Base-by-base conservation (phyloP, 495 filamentous ascomycete species). In the Bryoglossum gracile region DNA sequence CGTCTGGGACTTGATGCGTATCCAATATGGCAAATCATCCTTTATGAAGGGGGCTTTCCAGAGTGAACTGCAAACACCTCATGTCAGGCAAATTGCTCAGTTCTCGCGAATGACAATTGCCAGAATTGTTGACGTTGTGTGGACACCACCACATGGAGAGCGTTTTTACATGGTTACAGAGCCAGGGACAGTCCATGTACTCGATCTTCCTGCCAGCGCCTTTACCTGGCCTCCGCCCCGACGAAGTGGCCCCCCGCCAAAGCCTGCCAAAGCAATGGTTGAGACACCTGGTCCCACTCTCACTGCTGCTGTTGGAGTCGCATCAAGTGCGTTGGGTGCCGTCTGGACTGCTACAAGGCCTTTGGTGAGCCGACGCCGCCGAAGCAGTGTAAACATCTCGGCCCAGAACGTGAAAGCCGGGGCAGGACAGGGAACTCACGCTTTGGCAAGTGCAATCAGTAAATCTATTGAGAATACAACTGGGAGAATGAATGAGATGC, bases 41-140 rank as follows among this genome's bases (percentile, higher is more conserved):
- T 60, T 72, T 52, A 54, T 80, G 45, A 71, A 76, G 62, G 60
- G 62, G 25, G 62, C 68, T 30, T 62, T 70, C 3, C 62, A 68
- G 40, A 45, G 23, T 13, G 47, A 51, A 14, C 28, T 52, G 6
- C 49, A 64, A 50, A 63, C 65, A 13, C 68, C 73, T n/a, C 75
- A 78, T 62, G 87, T 97, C 26, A 82, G 89, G 22, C 84, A 94
- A 62, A 71, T 95, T 33, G 85, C 88, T 3, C 73, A 87, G 49
- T 95, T 94, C 65, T 82, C 86, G 6, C 83, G 92, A 16, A 82
- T 95, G 77, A 96, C 90, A 3, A 82, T 88, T 23, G 87, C 92
- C 3, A 86, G 83, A 35, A 87, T 95, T 34, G 75, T 95, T 2
- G 91, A 96, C 60, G 83, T 95, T 14, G 81, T 81, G 6, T 98